A percentile compares a stretch with the other conserved stretches of the same genome.
Evolutionary conservation across 192 early-diverging fungal genomes (phyloP).

Genomic region (Chytriomyces hyalinus): DNA sequence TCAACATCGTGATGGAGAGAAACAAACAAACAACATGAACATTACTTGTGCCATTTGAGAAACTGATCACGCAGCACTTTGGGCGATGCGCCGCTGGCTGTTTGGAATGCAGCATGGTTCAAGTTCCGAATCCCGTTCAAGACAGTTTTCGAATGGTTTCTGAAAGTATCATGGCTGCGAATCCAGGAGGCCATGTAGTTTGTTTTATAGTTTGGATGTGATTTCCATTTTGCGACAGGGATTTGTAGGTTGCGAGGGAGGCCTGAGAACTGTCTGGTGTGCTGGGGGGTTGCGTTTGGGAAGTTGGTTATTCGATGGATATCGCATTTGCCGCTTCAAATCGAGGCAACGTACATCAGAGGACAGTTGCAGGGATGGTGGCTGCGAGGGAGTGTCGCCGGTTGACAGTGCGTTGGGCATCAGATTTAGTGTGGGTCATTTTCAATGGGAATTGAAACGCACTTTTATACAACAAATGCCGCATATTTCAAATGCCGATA

Average conservation of each 20-base stretch:
- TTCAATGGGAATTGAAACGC: too few species aligned
- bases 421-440: too few species aligned
- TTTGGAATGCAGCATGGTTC: constrained; percentile 11
- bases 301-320: neutral
- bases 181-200: constrained; percentile 5
- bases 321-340: too few species aligned
- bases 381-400: too few species aligned
- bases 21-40: too few species aligned
- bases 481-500: too few species aligned
- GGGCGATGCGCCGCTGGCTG: neutral
- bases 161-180: neutral
- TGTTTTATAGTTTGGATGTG: constrained; percentile 4
- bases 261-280: neutral
- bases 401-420: too few species aligned
- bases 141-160: neutral
- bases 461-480: too few species aligned
- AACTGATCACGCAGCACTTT: neutral
- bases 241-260: constrained; percentile 8
- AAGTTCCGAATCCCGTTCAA: constrained; percentile 3
- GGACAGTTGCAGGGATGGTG: too few species aligned
- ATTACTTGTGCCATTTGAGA: neutral
- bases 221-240: neutral
- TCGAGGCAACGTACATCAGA: too few species aligned
- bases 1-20: too few species aligned
- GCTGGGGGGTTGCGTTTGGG: neutral